Conservation (phyloP, 2,329 filamentous ascomycete genomes). For the Fusarium sulawesiense region DNA sequence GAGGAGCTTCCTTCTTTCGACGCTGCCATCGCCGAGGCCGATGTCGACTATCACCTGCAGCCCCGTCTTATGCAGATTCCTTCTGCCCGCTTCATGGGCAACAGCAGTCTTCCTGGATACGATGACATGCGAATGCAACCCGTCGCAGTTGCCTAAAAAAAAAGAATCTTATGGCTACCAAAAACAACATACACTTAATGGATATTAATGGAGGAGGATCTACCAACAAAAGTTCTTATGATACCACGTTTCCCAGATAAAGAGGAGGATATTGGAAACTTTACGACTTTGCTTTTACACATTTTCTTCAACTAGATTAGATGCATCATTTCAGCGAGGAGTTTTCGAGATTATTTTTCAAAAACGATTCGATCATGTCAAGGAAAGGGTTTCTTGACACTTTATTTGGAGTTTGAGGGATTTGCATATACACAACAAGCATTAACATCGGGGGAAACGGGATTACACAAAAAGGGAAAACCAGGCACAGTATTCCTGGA, state of each 20-base stretch:
- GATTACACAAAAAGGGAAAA: slow-evolving; percentile 25
- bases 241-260: slow-evolving; percentile 31
- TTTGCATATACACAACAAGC: slow-evolving; percentile 6
- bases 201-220: slow-evolving; percentile 36
- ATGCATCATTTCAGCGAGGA: slow-evolving; percentile 41
- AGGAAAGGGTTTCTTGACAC: slow-evolving; percentile 15
- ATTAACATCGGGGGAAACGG: slow-evolving; percentile 8
- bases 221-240: slow-evolving; percentile 26
- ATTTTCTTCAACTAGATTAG: slow-evolving; percentile 5
- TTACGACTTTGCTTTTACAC: slow-evolving; percentile 28
- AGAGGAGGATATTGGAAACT: slow-evolving; percentile 24
- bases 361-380: slow-evolving; percentile 15
- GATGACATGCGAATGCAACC: slow-evolving; percentile 49
- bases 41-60: slow-evolving; percentile 57
- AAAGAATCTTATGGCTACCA: background rate
- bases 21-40: slow-evolving; percentile 55
- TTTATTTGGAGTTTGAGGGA: slow-evolving; percentile 23
- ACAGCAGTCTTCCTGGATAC: slow-evolving; percentile 55
- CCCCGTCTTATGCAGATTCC: slow-evolving; percentile 55
- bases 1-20: slow-evolving; percentile 63
- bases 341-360: slow-evolving; percentile 38
- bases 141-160: slow-evolving; percentile 43
- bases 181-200: slow-evolving; percentile 29
- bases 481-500: slow-evolving; percentile 18
- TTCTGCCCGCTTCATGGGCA: slow-evolving; percentile 48